phyloP scores from a whole-genome alignment of 2,329 filamentous ascomycete genomes.

The Cordyceps fumosorosea region DNA sequence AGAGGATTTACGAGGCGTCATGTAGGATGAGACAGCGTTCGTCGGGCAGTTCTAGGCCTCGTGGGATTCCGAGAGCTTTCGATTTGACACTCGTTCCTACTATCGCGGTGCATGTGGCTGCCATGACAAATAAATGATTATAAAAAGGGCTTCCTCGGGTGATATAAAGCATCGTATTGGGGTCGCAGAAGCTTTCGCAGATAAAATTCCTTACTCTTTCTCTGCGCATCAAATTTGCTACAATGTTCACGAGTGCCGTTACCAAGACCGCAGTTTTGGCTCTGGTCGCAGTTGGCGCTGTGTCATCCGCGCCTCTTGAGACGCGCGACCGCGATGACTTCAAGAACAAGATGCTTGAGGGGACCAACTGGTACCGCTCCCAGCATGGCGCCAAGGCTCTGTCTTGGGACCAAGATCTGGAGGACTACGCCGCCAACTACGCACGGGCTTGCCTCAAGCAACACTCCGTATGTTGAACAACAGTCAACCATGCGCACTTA shows the following conservation, averaged over 20 bases:
- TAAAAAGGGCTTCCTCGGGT: background rate
- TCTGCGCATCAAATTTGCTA: background rate
- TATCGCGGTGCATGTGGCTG: background rate
- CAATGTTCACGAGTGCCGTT: background rate
- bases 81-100: background rate
- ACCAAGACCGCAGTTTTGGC: background rate
- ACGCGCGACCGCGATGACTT: conserved; percentile 2
- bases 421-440: conserved; percentile 51
- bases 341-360: conserved; percentile 36
- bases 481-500: background rate
- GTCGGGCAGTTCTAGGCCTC: background rate
- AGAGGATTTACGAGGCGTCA: background rate
- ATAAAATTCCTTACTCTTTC: too few species aligned
- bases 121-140: background rate
- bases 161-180: background rate
- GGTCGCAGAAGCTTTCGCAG: too few species aligned
- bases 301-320: background rate
- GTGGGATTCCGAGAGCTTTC: too few species aligned
- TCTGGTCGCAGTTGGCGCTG: background rate
- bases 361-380: conserved; percentile 75
- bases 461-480: background rate
- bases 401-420: conserved; percentile 55
- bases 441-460: conserved; percentile 59
- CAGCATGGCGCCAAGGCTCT: conserved; percentile 65
- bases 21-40: background rate